Percentiles rank a stretch among this genome's conserved stretches.
These are phyloP conservation scores for Lycium barbarum DNA, from an alignment of 257 asterid species.

Conservation along the genomic window DNA sequence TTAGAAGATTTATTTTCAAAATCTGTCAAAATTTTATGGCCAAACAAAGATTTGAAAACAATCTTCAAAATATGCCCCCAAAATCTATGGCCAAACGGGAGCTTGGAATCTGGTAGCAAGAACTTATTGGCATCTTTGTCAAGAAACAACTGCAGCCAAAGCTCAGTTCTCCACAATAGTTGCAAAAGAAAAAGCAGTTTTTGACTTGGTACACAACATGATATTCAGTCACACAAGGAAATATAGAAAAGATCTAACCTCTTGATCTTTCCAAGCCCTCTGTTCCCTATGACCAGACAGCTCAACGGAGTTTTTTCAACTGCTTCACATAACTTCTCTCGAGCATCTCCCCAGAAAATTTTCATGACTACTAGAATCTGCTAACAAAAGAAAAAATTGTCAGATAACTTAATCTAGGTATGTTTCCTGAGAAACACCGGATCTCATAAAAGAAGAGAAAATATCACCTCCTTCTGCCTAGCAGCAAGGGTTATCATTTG, in stretches of 20 bases:
- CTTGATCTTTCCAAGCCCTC: slow-evolving; percentile 90
- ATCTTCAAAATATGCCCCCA: no score
- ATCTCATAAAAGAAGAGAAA: not conserved
- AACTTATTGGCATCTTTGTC: not conserved
- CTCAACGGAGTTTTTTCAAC: slow-evolving; percentile 71
- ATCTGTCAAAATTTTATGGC: no score
- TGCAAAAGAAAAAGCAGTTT: not conserved
- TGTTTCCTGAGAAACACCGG: not conserved
- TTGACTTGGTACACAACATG: not conserved
- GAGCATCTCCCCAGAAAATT: slow-evolving; percentile 91
- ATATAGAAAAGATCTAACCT: slow-evolving; percentile 49
- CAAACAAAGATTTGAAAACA: no score
- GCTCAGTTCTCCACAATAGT: not conserved
- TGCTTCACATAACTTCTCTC: slow-evolving; percentile 80
- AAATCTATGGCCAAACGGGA: no score
- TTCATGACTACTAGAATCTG: slow-evolving; percentile 77
- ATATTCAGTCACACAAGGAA: not conserved
- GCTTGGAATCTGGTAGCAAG: not conserved
- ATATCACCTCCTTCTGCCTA: slow-evolving; percentile 67
- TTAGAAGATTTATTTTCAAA: no score
- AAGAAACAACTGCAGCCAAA: not conserved
- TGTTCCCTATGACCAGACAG: slow-evolving; percentile 77
- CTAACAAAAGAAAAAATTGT: not conserved
- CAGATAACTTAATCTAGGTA: not conserved
- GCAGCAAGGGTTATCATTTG: slow-evolving; percentile 66